phyloP scores from a whole-genome alignment of 805 yeast genomes.

The Candida berthetii region DNA sequence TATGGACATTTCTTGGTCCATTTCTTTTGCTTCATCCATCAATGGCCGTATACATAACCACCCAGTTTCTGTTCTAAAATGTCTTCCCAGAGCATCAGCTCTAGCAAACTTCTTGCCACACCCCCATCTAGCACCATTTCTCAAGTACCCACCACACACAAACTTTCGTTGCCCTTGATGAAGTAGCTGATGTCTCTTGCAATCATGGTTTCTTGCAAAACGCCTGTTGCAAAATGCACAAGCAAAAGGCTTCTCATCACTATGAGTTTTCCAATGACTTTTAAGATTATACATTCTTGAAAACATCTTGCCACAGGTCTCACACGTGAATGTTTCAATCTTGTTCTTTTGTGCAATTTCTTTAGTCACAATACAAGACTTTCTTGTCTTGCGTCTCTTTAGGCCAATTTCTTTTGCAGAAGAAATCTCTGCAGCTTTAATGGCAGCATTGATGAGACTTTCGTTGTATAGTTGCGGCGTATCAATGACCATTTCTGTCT shows the following conservation, averaged over 20 bases:
- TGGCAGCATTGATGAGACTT: slow-evolving; percentile 7
- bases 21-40: slow-evolving; percentile 42
- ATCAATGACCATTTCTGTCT: not conserved
- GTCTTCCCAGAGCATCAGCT: slow-evolving; percentile 73
- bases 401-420: slow-evolving; percentile 7
- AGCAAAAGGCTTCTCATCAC: slow-evolving; percentile 63
- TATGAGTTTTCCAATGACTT: slow-evolving; percentile 74
- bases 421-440: slow-evolving; percentile 10
- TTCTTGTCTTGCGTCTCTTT: slow-evolving; percentile 3
- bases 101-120: slow-evolving; percentile 71
- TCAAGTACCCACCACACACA: slow-evolving; percentile 55
- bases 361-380: slow-evolving; percentile 7
- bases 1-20: slow-evolving; percentile 1
- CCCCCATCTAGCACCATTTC: slow-evolving; percentile 65
- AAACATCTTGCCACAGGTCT: slow-evolving; percentile 66
- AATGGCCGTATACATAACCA: slow-evolving; percentile 61
- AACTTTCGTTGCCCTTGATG: slow-evolving; percentile 70
- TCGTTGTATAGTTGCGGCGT: not conserved
- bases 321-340: slow-evolving; percentile 36
- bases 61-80: slow-evolving; percentile 72
- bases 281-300: slow-evolving; percentile 78
- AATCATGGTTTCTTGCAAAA: slow-evolving; percentile 74
- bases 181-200: slow-evolving; percentile 69
- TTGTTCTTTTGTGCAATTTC: slow-evolving; percentile 3
- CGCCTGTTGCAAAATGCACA: slow-evolving; percentile 60